Percentiles rank a stretch among this genome's conserved stretches.
phyloP scores from a whole-genome alignment of 345 rosid genomes.

The Sisymbrium irio region DNA sequence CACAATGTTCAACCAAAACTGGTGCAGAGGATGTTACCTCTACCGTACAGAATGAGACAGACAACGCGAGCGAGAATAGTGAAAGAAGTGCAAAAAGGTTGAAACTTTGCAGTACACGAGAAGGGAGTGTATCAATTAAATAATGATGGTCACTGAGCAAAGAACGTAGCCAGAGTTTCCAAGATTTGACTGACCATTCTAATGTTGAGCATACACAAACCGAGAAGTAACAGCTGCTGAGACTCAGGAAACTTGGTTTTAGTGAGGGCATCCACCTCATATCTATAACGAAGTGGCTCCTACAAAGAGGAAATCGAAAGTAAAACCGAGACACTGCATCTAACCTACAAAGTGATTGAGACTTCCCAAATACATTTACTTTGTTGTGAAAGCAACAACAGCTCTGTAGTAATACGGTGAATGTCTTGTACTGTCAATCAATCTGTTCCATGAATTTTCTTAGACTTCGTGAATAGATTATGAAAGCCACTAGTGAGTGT shows the following conservation, averaged over 20 bases:
- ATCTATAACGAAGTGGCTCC: no score
- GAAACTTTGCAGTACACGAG: no score
- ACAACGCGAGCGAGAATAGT: neutral
- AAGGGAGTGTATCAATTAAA: no score
- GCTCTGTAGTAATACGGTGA: neutral
- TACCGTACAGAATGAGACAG: slow-evolving; percentile 1
- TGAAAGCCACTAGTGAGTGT: neutral
- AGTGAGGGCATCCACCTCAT: no score
- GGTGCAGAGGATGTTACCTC: neutral
- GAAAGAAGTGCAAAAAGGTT: slow-evolving; percentile 28
- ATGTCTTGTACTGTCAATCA: slow-evolving; percentile 1
- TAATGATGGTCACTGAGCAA: no score
- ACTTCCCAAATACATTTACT: neutral
- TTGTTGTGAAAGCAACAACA: neutral
- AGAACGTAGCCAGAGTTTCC: no score
- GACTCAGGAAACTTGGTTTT: neutral
- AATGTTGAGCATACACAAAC: slow-evolving; percentile 1
- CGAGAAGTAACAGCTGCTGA: neutral
- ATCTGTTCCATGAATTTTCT: neutral
- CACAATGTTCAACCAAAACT: slow-evolving; percentile 14
- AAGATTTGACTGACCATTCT: neutral
- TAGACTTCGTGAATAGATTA: neutral
- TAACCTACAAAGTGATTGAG: neutral
- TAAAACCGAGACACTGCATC: neutral
- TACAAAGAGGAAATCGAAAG: neutral